Evolutionary conservation across 768 basidiomycete genomes (phyloP).

Genomic region (Russula earlei): DNA sequence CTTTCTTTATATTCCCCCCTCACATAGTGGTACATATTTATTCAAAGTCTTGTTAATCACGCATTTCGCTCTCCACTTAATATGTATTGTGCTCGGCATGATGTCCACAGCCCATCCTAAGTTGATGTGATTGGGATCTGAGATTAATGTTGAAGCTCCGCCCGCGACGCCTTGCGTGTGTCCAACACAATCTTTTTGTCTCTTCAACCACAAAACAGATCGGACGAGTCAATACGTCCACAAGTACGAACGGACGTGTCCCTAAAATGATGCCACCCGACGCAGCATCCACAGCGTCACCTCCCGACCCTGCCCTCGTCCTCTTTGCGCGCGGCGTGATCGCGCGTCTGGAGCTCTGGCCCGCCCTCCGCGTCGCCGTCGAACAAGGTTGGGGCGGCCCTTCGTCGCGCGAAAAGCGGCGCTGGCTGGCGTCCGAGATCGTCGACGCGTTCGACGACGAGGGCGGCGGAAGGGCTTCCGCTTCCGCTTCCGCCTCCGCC

Average conservation of each 20-base stretch:
- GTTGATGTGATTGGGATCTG: not conserved
- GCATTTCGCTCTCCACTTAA: slow-evolving; percentile 9
- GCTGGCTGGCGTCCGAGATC: slow-evolving; percentile 75
- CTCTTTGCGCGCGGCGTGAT: slow-evolving; percentile 84
- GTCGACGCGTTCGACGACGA: slow-evolving; percentile 62
- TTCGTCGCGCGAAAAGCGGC: slow-evolving; percentile 57
- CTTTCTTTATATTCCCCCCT: not conserved
- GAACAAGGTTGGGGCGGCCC: slow-evolving; percentile 83
- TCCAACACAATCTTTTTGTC: too few species aligned
- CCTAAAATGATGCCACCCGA: not conserved
- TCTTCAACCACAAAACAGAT: too few species aligned
- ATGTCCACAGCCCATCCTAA: not conserved
- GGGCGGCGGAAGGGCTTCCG: not conserved
- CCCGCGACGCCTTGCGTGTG: too few species aligned
- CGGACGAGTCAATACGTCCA: not conserved
- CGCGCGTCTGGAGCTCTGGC: slow-evolving; percentile 76
- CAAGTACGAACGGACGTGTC: not conserved
- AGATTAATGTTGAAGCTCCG: not conserved
- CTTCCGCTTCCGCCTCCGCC: too few species aligned
- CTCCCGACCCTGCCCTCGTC: slow-evolving; percentile 38
- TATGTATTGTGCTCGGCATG: slow-evolving; percentile 4
- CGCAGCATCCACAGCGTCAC: slow-evolving; percentile 11
- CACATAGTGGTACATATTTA: slow-evolving; percentile 4
- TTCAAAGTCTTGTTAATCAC: not conserved
- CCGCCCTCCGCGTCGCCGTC: slow-evolving; percentile 78